phyloP scores from a whole-genome alignment of 306 rosid genomes.

The Ammopiptanthus mongolicus region DNA sequence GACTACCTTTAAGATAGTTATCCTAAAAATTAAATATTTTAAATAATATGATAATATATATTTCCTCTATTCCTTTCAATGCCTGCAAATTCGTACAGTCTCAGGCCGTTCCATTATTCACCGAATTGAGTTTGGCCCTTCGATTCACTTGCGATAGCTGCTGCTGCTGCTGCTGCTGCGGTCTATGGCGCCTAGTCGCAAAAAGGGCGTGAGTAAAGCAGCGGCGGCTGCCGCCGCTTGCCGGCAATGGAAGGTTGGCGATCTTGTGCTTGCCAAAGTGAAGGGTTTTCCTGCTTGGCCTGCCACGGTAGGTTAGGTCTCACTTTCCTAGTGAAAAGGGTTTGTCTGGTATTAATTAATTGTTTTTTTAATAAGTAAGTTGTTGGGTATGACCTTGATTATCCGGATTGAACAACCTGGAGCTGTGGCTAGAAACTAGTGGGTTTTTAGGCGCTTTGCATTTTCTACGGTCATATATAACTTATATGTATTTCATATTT shows the following conservation, averaged over 20 bases:
- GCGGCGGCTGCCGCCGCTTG: slow-evolving; percentile 65
- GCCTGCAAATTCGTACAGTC: no score
- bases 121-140: no score
- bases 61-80: no score
- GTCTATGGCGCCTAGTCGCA: slow-evolving; percentile 68
- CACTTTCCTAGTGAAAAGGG: not conserved
- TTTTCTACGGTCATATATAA: not conserved
- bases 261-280: slow-evolving; percentile 95
- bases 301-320: slow-evolving; percentile 63
- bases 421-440: not conserved
- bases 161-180: no score
- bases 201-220: slow-evolving; percentile 67
- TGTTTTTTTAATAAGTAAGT: not conserved
- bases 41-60: no score
- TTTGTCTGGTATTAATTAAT: not conserved
- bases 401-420: not conserved
- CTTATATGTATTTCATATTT: not conserved
- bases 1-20: no score
- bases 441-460: not conserved
- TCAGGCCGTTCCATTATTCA: no score
- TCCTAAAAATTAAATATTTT: no score
- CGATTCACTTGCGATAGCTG: no score
- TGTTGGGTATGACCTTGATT: slow-evolving; percentile 4
- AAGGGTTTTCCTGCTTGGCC: slow-evolving; percentile 99
- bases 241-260: slow-evolving; percentile 89